Percentiles rank a stretch among this genome's conserved stretches.
These are phyloP conservation scores for Canna indica DNA, from an alignment of 176 grass and related monocot species.

Conservation along the genomic window DNA sequence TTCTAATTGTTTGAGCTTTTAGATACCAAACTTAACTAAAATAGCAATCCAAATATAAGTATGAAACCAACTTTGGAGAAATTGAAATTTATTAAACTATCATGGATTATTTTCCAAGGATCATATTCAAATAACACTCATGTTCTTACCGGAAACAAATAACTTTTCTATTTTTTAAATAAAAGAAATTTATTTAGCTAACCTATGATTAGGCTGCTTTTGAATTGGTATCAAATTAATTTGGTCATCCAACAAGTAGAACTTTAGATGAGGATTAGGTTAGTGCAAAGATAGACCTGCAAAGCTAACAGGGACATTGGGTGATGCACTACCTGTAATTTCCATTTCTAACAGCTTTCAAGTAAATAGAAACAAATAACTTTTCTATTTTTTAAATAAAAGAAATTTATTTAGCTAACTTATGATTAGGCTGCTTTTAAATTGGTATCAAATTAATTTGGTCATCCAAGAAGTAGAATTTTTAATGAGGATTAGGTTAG, in stretches of 20 bases:
- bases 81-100: neutral
- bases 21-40: no score
- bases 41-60: neutral
- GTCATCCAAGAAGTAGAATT: no score
- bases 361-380: neutral
- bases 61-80: neutral
- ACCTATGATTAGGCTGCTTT: neutral
- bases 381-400: neutral
- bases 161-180: neutral
- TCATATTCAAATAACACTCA: neutral
- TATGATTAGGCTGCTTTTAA: neutral
- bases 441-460: neutral
- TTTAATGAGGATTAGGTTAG: no score
- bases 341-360: no score
- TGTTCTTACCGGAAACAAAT: neutral
- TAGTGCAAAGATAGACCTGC: no score
- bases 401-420: neutral
- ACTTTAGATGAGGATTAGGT: no score
- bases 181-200: neutral
- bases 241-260: no score
- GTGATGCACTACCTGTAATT: no score
- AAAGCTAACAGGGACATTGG: no score
- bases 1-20: no score
- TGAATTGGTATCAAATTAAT: neutral
- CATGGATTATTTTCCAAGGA: neutral